Percentiles rank a stretch among this genome's conserved stretches.
Conservation (phyloP, 495 filamentous ascomycete species). For the Terfezia claveryi region DNA sequence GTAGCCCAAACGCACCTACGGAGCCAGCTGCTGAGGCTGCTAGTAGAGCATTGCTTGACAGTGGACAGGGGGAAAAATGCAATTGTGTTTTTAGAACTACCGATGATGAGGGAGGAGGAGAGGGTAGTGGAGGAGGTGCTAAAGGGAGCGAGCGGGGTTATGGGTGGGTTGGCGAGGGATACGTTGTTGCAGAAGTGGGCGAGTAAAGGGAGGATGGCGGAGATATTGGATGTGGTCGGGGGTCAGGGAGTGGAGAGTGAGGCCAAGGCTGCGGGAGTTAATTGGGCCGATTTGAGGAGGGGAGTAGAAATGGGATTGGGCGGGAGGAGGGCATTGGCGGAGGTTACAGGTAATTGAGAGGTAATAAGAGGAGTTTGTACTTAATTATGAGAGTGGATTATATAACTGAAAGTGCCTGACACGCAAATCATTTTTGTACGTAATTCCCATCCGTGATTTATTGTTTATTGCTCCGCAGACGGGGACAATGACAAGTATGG, state of each 20-base stretch:
- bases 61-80: constrained; percentile 10
- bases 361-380: too few relatives aligned
- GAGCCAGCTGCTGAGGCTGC: constrained; percentile 3
- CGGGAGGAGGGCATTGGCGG: constrained; percentile 1
- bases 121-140: constrained; percentile 4
- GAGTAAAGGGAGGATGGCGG: constrained; percentile 11
- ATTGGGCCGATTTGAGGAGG: constrained; percentile 13
- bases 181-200: constrained; percentile 13
- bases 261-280: constrained; percentile 11
- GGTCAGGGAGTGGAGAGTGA: constrained; percentile 8
- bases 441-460: too few relatives aligned
- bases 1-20: constrained; percentile 8
- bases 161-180: constrained; percentile 7
- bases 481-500: too few relatives aligned
- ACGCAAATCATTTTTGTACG: too few relatives aligned
- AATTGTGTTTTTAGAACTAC: constrained; percentile 12
- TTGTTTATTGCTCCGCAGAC: too few relatives aligned
- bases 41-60: constrained; percentile 14
- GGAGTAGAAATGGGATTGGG: constrained; percentile 14
- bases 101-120: constrained; percentile 13
- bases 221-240: constrained; percentile 6
- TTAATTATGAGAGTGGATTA: too few relatives aligned
- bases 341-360: too few relatives aligned
- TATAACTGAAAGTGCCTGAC: too few relatives aligned
- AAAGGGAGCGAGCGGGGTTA: too few relatives aligned